Evolutionary conservation across 2,329 filamentous ascomycete genomes (phyloP).

Genomic region (Calycina marina): DNA sequence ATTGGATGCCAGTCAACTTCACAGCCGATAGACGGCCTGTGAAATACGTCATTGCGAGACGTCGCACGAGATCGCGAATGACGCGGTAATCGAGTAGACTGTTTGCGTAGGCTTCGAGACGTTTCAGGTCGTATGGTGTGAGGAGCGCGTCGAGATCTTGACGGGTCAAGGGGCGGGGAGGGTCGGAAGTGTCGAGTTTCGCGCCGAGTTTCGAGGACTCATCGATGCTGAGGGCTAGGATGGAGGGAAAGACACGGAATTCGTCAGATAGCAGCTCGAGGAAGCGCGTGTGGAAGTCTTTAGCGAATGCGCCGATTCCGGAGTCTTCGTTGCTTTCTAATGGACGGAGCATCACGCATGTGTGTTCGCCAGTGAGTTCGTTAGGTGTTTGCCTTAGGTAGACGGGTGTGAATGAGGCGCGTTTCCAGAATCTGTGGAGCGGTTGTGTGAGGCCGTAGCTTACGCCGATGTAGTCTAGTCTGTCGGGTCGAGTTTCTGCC

Average conservation of each 20-base stretch:
- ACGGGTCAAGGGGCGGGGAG: slow-evolving; percentile 49
- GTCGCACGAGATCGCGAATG: slow-evolving; percentile 81
- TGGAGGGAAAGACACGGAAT: slow-evolving; percentile 68
- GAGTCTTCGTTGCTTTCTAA: slow-evolving; percentile 55
- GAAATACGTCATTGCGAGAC: slow-evolving; percentile 74
- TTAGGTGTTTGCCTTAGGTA: slow-evolving; percentile 93
- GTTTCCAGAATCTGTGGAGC: slow-evolving; percentile 96
- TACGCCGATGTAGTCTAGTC: slow-evolving; percentile 85
- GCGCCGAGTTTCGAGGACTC: slow-evolving; percentile 68
- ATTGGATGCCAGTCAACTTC: slow-evolving; percentile 61
- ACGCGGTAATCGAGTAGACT: slow-evolving; percentile 98
- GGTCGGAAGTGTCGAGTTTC: slow-evolving; percentile 43
- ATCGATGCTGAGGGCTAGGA: slow-evolving; percentile 73
- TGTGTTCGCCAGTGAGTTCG: slow-evolving; percentile 92
- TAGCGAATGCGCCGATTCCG: slow-evolving; percentile 83
- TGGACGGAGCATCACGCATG: slow-evolving; percentile 89
- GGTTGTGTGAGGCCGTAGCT: slow-evolving; percentile 80
- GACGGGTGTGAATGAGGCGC: slow-evolving; percentile 69
- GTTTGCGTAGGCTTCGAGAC: slow-evolving; percentile 87
- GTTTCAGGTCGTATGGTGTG: slow-evolving; percentile 87
- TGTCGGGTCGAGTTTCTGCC: slow-evolving; percentile 63
- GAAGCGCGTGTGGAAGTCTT: slow-evolving; percentile 93
- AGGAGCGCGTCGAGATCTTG: slow-evolving; percentile 61
- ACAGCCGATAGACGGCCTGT: slow-evolving; percentile 57
- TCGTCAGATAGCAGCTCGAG: slow-evolving; percentile 80